A percentile compares a stretch with the other conserved stretches of the same genome.
phyloP scores from a whole-genome alignment of 371 early-diverging fungal species.

The Mucor ambiguus region DNA sequence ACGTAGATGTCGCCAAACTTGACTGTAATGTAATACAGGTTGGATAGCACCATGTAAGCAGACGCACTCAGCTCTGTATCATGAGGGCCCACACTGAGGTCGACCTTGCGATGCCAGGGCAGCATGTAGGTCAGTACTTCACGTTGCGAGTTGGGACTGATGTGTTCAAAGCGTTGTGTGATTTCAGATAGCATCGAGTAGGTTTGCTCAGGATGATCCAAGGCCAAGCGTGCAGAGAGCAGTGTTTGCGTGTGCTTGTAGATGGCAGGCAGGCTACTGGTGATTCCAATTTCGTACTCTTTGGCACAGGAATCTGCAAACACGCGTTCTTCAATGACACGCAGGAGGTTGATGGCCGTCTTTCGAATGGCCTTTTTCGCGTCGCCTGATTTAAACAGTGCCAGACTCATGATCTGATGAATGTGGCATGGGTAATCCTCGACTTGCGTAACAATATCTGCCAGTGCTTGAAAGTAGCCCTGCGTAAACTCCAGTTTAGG shows the following conservation, averaged over 20 bases:
- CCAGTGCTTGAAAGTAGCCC: constrained; percentile 78
- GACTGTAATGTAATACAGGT: constrained; percentile 85
- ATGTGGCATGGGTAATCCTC: constrained; percentile 64
- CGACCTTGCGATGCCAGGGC: constrained; percentile 88
- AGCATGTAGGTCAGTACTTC: constrained; percentile 76
- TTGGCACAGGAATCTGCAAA: constrained; percentile 67
- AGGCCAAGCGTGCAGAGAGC: constrained; percentile 71
- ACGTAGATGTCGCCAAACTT: constrained; percentile 80
- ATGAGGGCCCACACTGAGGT: constrained; percentile 54
- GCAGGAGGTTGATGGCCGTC: constrained; percentile 76
- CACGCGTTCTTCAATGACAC: constrained; percentile 71
- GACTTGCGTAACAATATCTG: constrained; percentile 62
- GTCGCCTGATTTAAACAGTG: constrained; percentile 83
- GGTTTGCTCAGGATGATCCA: constrained; percentile 69
- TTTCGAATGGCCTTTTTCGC: constrained; percentile 74
- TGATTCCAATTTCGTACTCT: constrained; percentile 73
- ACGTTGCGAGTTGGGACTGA: constrained; percentile 61
- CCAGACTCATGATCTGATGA: constrained; percentile 74
- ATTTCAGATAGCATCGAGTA: constrained; percentile 79
- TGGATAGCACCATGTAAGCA: constrained; percentile 75
- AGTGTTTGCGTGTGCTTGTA: constrained; percentile 80
- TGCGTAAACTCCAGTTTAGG: constrained; percentile 63
- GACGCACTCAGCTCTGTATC: constrained; percentile 55
- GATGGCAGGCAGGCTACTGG: constrained; percentile 79
- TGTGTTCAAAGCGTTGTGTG: constrained; percentile 74